phyloP scores from a whole-genome alignment of 2,329 filamentous ascomycete genomes.

The Beauveria medogensis region DNA sequence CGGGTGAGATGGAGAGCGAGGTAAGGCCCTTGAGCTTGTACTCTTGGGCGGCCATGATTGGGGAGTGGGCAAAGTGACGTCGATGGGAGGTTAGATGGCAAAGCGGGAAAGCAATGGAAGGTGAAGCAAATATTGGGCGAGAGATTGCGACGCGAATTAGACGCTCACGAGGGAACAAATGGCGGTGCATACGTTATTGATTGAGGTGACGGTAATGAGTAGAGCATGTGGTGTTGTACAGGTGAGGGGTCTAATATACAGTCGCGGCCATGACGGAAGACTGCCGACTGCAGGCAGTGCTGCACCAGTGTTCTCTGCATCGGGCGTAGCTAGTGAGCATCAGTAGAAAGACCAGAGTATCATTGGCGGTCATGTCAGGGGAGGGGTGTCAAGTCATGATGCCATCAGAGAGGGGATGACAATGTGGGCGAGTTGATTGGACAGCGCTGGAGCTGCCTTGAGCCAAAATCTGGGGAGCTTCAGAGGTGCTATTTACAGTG shows the following conservation, averaged over 20 bases:
- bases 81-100: background rate
- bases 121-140: background rate
- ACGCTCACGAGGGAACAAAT: background rate
- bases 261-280: background rate
- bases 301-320: background rate
- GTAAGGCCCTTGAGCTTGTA: conserved; percentile 70
- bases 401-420: conserved; percentile 5
- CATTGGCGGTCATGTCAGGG: background rate
- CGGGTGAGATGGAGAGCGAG: conserved; percentile 65
- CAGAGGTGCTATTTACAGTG: background rate
- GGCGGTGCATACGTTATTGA: conserved; percentile 1
- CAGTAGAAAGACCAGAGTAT: background rate
- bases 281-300: background rate
- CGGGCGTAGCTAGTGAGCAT: background rate
- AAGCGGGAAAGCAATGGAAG: background rate
- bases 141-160: background rate
- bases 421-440: conserved; percentile 5
- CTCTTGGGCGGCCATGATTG: conserved; percentile 43
- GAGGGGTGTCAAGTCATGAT: background rate
- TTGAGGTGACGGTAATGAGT: background rate
- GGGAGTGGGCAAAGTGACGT: background rate
- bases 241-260: background rate
- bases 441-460: background rate
- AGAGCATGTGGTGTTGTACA: background rate
- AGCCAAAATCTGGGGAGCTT: background rate